Evolutionary conservation across 371 early-diverging fungal species (phyloP).

Genomic region (Cokeromyces recurvatus): DNA sequence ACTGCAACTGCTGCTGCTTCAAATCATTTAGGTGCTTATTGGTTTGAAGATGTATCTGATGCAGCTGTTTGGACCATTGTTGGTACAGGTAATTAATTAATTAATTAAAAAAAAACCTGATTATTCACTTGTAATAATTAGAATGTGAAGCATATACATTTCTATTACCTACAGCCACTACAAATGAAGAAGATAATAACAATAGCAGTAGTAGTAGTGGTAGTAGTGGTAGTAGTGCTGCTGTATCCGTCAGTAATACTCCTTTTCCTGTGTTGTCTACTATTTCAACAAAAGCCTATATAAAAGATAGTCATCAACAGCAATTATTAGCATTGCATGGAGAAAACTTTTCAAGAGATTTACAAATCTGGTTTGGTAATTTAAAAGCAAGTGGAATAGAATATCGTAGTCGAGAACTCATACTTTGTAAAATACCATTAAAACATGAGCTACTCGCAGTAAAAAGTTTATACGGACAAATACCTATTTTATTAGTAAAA

Average conservation of each 20-base stretch:
- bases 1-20: background rate
- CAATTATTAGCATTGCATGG: slow-evolving; percentile 18
- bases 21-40: slow-evolving; percentile 38
- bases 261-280: background rate
- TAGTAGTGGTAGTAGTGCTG: no score
- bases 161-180: background rate
- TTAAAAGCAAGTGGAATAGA: slow-evolving; percentile 28
- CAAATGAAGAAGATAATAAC: background rate
- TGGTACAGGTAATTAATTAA: slow-evolving; percentile 58
- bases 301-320: background rate
- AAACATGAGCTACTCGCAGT: background rate
- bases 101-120: background rate
- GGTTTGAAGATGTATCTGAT: slow-evolving; percentile 84
- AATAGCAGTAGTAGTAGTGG: background rate
- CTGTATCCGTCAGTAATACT: no score
- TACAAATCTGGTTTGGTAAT: slow-evolving; percentile 69
- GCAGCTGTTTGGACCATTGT: slow-evolving; percentile 89
- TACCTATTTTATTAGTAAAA: slow-evolving; percentile 38
- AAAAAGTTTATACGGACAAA: slow-evolving; percentile 26
- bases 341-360: slow-evolving; percentile 62
- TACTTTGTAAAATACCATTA: slow-evolving; percentile 26
- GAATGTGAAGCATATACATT: background rate
- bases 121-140: no score
- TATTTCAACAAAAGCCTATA: background rate
- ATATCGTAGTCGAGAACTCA: slow-evolving; percentile 32